Percentiles rank a stretch among this genome's conserved stretches.
Evolutionary conservation across 2,329 filamentous ascomycete species (phyloP).

Genomic region (Microsporum ferrugineum): DNA sequence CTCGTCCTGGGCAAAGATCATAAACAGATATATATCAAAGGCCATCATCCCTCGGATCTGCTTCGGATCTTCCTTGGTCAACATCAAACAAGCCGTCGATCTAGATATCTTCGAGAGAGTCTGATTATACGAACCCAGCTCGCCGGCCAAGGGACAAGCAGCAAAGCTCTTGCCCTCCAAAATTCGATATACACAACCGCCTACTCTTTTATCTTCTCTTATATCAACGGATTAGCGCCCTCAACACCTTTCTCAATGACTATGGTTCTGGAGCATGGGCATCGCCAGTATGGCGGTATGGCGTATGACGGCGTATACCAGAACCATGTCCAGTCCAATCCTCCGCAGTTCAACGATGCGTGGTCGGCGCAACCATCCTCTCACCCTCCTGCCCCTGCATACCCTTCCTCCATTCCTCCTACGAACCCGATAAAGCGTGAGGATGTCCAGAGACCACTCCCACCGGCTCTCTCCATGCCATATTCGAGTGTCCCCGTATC

Average conservation of each 20-base stretch:
- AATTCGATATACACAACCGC: too few species aligned
- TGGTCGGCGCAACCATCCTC: slow-evolving; percentile 56
- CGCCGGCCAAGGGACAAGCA: not conserved
- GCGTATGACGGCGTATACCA: slow-evolving; percentile 69
- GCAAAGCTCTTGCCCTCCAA: too few species aligned
- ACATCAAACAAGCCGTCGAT: not conserved
- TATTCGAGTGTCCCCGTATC: slow-evolving; percentile 63
- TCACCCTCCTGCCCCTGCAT: slow-evolving; percentile 52
- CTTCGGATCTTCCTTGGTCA: not conserved
- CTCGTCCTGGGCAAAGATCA: not conserved
- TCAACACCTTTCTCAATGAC: slow-evolving; percentile 54
- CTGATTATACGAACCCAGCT: not conserved
- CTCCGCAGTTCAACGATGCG: slow-evolving; percentile 77
- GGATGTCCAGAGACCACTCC: slow-evolving; percentile 28
- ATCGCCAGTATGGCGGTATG: slow-evolving; percentile 67
- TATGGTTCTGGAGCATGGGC: slow-evolving; percentile 86
- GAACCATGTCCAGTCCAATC: slow-evolving; percentile 50
- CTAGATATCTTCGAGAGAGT: not conserved
- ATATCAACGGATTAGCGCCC: not conserved
- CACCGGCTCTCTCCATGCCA: slow-evolving; percentile 55
- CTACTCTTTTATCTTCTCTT: not conserved
- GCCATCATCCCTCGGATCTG: not conserved
- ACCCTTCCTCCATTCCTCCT: slow-evolving; percentile 48
- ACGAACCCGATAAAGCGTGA: slow-evolving; percentile 48
- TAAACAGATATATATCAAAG: not conserved